Percentiles rank a stretch among this genome's conserved stretches.
Conservation (phyloP, 202 grass and related monocot genomes). For the Carex arenaria region DNA sequence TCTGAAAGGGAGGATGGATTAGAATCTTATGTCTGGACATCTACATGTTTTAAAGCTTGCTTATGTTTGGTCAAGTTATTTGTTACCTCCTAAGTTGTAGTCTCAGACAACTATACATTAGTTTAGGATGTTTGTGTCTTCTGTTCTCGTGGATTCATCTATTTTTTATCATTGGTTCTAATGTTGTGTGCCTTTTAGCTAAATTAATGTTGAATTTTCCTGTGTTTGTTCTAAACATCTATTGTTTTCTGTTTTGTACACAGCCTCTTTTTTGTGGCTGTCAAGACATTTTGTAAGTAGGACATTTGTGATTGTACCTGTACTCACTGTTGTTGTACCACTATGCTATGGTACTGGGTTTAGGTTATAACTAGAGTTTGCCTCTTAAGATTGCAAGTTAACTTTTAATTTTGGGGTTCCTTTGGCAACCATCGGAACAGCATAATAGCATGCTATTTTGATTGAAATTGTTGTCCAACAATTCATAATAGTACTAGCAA, state of each 20-base stretch:
- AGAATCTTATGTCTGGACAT: conserved; percentile 7
- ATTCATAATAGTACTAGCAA: too few relatives aligned
- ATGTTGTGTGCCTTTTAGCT: conserved; percentile 4
- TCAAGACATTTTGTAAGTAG: background rate
- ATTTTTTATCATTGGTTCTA: background rate
- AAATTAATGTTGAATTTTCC: background rate
- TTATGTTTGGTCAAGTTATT: background rate
- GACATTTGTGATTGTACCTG: background rate
- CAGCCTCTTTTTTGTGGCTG: background rate
- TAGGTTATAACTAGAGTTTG: background rate
- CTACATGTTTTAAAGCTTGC: conserved; percentile 12
- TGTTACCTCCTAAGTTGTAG: background rate
- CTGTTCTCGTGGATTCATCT: background rate
- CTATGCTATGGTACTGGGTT: too few relatives aligned
- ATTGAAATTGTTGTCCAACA: too few relatives aligned
- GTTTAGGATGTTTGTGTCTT: background rate
- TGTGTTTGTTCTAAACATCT: background rate
- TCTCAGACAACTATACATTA: conserved; percentile 6
- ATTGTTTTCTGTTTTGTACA: background rate
- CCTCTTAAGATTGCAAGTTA: background rate
- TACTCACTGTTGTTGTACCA: too few relatives aligned
- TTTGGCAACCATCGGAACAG: too few relatives aligned
- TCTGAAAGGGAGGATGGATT: conserved; percentile 93
- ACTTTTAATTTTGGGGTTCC: background rate
- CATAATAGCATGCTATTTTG: too few relatives aligned